phyloP scores from a whole-genome alignment of 139 green algal species.

The Chlamydomonas sp. region DNA sequence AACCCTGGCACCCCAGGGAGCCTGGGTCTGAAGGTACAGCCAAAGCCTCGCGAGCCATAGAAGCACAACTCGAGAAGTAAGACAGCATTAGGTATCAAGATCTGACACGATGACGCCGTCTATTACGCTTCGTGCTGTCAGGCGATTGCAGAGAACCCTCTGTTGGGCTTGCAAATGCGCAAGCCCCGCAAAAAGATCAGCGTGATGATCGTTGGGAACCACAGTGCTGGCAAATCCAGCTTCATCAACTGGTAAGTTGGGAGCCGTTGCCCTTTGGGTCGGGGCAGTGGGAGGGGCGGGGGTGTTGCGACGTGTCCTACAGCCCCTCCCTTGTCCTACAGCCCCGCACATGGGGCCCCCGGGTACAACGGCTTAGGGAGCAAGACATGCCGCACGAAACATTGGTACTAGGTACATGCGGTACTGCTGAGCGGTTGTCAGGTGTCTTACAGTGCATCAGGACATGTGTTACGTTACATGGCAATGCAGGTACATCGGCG shows the following conservation, averaged over 20 bases:
- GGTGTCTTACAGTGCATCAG: too few species aligned
- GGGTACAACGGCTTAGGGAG: too few species aligned
- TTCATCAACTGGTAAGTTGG: conserved; percentile 79
- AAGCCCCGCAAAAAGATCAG: conserved; percentile 73
- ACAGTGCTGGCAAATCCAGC: conserved; percentile 72
- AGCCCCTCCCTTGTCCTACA: too few species aligned
- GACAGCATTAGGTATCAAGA: not conserved
- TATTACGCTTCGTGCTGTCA: not conserved
- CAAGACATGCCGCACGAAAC: too few species aligned
- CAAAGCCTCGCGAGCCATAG: not conserved
- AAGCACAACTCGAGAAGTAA: not conserved
- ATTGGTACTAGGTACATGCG: too few species aligned
- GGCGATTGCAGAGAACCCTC: conserved; percentile 23
- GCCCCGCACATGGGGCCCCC: too few species aligned
- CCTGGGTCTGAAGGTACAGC: not conserved
- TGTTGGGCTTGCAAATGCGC: conserved; percentile 52
- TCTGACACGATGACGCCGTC: not conserved
- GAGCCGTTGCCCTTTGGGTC: too few species aligned
- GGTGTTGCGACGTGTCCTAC: too few species aligned
- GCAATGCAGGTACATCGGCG: conserved; percentile 60
- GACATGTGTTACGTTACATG: not conserved
- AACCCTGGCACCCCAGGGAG: not conserved
- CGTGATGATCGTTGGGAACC: conserved; percentile 81
- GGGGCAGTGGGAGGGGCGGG: too few species aligned
- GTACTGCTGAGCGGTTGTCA: too few species aligned